Conservation (phyloP, 2,329 filamentous ascomycete species). For the Pseudocercospora macadamiae region DNA sequence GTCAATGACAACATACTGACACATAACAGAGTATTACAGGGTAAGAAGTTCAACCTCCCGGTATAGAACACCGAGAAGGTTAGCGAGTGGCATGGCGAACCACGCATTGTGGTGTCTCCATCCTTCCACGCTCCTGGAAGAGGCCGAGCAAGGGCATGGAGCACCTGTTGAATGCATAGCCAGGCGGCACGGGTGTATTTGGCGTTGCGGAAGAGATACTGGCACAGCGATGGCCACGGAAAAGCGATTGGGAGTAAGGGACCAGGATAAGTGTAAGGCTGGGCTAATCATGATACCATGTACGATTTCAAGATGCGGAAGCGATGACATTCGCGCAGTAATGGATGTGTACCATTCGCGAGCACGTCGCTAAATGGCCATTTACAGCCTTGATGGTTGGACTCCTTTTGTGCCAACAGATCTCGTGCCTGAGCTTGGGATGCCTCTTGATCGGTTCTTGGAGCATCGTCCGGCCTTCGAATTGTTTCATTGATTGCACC, state of each 20-base stretch:
- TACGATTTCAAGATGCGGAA: background rate
- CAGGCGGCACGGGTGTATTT: background rate
- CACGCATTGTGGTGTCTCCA: background rate
- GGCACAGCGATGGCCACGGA: background rate
- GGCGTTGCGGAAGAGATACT: background rate
- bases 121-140: background rate
- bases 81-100: background rate
- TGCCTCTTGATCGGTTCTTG: too few species aligned
- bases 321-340: conserved; percentile 1
- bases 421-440: too few species aligned
- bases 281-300: conserved; percentile 5
- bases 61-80: conserved; percentile 42
- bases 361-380: background rate
- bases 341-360: background rate
- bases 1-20: conserved; percentile 5
- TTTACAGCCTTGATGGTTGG: background rate
- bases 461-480: too few species aligned
- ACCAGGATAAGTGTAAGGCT: conserved; percentile 4
- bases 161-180: background rate
- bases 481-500: too few species aligned
- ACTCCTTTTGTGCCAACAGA: too few species aligned
- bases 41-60: conserved; percentile 58
- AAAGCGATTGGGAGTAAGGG: background rate
- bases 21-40: conserved; percentile 51
- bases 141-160: background rate